These are phyloP conservation scores for Royoungia palumana DNA, from an alignment of 768 basidiomycete species.

Conservation along the genomic window DNA sequence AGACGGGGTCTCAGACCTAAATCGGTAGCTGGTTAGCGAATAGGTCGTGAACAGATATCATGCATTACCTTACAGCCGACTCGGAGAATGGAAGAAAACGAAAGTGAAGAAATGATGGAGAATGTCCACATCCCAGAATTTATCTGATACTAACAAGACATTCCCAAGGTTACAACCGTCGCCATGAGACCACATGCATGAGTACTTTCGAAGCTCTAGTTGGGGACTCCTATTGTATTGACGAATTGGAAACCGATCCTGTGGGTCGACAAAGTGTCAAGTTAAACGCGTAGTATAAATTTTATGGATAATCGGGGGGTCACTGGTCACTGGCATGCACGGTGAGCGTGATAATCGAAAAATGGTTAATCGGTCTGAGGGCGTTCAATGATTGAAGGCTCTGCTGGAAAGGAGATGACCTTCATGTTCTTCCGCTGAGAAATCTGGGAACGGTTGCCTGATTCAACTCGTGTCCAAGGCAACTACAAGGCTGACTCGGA, in stretches of 20 bases:
- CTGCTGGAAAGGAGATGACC: too few relatives aligned
- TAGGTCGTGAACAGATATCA: background rate
- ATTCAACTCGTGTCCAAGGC: too few relatives aligned
- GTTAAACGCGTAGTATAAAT: too few relatives aligned
- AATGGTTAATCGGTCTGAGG: too few relatives aligned
- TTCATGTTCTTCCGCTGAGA: too few relatives aligned
- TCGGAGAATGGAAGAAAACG: slow-evolving; percentile 2
- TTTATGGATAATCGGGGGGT: too few relatives aligned
- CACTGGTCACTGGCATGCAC: too few relatives aligned
- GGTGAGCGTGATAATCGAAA: too few relatives aligned
- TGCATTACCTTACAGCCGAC: slow-evolving; percentile 13
- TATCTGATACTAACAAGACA: slow-evolving; percentile 11
- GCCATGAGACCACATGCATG: slow-evolving; percentile 2
- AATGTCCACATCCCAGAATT: background rate
- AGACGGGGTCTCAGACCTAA: slow-evolving; percentile 25
- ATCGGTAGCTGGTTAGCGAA: background rate
- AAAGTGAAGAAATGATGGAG: background rate
- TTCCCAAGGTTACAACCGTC: slow-evolving; percentile 6
- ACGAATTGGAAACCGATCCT: background rate
- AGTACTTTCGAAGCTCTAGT: background rate
- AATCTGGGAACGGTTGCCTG: too few relatives aligned
- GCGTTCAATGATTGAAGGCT: too few relatives aligned
- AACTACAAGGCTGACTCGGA: too few relatives aligned
- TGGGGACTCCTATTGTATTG: background rate
- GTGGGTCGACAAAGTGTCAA: background rate